These are phyloP conservation scores for Ascosphaera pollenicola DNA, from an alignment of 2,329 filamentous ascomycete genomes.

Conservation along the genomic window DNA sequence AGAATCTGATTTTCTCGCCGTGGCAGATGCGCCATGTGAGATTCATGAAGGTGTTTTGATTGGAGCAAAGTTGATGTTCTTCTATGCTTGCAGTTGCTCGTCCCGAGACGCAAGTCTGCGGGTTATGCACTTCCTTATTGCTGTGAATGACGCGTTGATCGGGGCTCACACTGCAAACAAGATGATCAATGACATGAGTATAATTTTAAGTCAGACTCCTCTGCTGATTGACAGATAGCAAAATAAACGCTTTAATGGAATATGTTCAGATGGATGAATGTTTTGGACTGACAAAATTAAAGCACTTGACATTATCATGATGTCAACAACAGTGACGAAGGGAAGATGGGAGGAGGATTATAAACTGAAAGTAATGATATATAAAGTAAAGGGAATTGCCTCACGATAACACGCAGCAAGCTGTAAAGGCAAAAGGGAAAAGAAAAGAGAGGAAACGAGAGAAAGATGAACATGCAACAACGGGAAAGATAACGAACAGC, in stretches of 20 bases:
- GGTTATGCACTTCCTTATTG: too few relatives aligned
- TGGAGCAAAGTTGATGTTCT: background rate
- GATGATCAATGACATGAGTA: too few relatives aligned
- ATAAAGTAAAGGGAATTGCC: background rate
- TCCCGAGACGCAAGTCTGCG: too few relatives aligned
- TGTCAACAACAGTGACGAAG: background rate
- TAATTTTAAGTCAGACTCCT: too few relatives aligned
- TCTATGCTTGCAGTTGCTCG: too few relatives aligned
- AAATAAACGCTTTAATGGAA: too few relatives aligned
- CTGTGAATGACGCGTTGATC: too few relatives aligned
- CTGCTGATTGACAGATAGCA: too few relatives aligned
- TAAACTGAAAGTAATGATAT: background rate
- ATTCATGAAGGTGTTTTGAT: slow-evolving; percentile 13
- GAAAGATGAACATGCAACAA: slow-evolving; percentile 11
- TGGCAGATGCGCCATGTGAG: slow-evolving; percentile 25
- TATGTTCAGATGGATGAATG: too few relatives aligned
- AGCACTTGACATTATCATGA: too few relatives aligned
- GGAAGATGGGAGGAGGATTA: background rate
- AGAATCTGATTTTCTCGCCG: slow-evolving; percentile 12
- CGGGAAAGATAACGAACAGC: slow-evolving; percentile 8
- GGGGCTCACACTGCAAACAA: too few relatives aligned
- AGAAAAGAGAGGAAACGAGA: background rate
- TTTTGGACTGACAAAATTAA: too few relatives aligned
- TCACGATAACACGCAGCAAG: background rate
- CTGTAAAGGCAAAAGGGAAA: background rate